These are phyloP conservation scores for Lanmaoa pseudosensibilis DNA, from an alignment of 768 basidiomycete species.

Conservation along the genomic window DNA sequence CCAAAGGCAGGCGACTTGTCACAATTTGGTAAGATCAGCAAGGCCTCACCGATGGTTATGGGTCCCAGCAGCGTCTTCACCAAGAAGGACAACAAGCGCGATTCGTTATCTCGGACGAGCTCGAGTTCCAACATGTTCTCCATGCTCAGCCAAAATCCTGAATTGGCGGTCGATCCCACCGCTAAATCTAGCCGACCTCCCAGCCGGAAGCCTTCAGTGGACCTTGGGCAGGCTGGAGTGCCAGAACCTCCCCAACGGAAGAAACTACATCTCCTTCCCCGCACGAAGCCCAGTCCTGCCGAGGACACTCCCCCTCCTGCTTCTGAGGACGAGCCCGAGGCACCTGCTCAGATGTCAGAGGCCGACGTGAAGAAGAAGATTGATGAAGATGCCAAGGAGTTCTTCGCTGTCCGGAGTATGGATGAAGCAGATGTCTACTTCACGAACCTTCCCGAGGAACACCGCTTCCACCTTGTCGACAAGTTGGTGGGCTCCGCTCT, in stretches of 20 bases:
- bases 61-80: constrained; percentile 85
- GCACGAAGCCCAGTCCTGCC: constrained; percentile 63
- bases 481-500: constrained; percentile 72
- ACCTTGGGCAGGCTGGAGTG: constrained; percentile 44
- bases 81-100: constrained; percentile 68
- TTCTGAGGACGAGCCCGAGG: constrained; percentile 52
- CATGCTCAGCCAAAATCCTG: constrained; percentile 68
- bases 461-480: constrained; percentile 68
- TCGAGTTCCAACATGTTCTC: constrained; percentile 88
- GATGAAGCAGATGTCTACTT: constrained; percentile 91
- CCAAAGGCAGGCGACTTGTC: constrained; percentile 84
- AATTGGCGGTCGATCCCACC: constrained; percentile 52
- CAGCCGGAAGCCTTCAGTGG: constrained; percentile 52
- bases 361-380: constrained; percentile 74
- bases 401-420: constrained; percentile 79
- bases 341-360: constrained; percentile 54
- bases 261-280: constrained; percentile 73
- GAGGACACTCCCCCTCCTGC: constrained; percentile 45
- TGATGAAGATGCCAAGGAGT: constrained; percentile 80
- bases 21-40: constrained; percentile 84
- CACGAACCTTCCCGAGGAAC: constrained; percentile 61
- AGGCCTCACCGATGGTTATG: constrained; percentile 69
- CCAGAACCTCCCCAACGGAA: constrained; percentile 60
- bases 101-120: constrained; percentile 75
- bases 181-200: constrained; percentile 53